These are phyloP conservation scores for Begonia loranthoides DNA, from an alignment of 306 rosid species.

Conservation along the genomic window DNA sequence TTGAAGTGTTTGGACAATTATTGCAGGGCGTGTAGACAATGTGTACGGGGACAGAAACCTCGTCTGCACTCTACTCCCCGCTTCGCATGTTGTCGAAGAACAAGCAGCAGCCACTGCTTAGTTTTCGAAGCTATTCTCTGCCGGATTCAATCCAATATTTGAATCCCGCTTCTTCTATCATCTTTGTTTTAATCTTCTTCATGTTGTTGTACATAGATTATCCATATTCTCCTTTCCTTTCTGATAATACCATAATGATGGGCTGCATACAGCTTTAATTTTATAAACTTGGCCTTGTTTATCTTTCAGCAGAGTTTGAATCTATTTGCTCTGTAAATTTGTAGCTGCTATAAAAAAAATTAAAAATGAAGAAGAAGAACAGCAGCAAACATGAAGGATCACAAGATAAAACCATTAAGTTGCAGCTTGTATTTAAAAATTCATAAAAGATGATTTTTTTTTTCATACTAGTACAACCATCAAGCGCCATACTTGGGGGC, in stretches of 20 bases:
- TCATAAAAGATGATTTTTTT: too few species aligned
- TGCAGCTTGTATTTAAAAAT: too few species aligned
- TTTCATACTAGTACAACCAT: conserved; percentile 1
- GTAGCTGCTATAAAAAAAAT: too few species aligned
- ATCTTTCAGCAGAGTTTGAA: too few species aligned
- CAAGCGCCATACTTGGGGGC: conserved; percentile 97
- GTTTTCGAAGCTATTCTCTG: conserved; percentile 4
- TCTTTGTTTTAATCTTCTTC: conserved; percentile 6
- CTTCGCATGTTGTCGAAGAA: conserved; percentile 62
- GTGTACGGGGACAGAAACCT: conserved; percentile 99
- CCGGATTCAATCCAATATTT: conserved; percentile 4
- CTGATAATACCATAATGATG: neutral
- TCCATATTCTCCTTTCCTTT: conserved; percentile 10
- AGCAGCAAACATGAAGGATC: too few species aligned
- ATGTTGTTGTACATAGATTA: conserved; percentile 18
- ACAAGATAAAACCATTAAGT: too few species aligned
- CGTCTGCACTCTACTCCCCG: conserved; percentile 81
- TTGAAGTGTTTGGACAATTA: conserved; percentile 1
- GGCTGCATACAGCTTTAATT: conserved; percentile 5
- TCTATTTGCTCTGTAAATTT: too few species aligned
- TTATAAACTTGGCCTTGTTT: too few species aligned
- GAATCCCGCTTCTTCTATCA: neutral
- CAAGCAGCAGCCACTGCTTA: conserved; percentile 85
- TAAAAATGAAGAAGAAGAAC: too few species aligned
- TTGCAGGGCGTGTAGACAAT: conserved; percentile 67